A percentile compares a stretch with the other conserved stretches of the same genome.
phyloP scores from a whole-genome alignment of 2,329 filamentous ascomycete genomes.

The Claviceps humidiphila region DNA sequence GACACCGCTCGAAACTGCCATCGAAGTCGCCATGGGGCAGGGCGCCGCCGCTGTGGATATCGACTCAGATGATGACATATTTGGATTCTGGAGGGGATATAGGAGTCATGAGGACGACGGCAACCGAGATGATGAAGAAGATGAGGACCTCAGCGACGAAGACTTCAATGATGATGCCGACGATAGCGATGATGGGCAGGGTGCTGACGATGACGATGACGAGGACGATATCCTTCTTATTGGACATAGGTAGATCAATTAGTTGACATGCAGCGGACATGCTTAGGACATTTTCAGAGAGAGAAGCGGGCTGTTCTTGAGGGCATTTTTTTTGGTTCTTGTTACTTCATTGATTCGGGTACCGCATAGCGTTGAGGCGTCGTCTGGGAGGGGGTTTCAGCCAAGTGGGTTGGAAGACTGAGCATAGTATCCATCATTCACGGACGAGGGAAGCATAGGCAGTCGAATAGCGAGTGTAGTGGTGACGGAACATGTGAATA shows the following conservation, averaged over 20 bases:
- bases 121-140: constrained; percentile 28
- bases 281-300: no score
- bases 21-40: constrained; percentile 15
- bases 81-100: constrained; percentile 42
- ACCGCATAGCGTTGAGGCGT: neutral
- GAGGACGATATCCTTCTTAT: constrained; percentile 37
- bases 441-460: neutral
- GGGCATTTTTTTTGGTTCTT: neutral
- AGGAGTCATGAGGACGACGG: constrained; percentile 24
- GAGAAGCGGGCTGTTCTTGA: neutral
- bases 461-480: neutral
- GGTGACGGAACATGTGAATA: neutral
- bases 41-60: constrained; percentile 20
- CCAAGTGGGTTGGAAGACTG: neutral
- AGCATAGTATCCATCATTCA: neutral
- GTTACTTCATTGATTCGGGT: neutral
- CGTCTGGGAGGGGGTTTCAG: neutral
- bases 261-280: no score
- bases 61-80: constrained; percentile 41
- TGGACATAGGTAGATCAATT: constrained; percentile 31
- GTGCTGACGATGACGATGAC: constrained; percentile 26
- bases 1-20: constrained; percentile 22
- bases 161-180: constrained; percentile 32
- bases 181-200: constrained; percentile 34
- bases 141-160: constrained; percentile 27